A percentile compares a stretch with the other conserved stretches of the same genome.
Evolutionary conservation across 768 basidiomycete genomes (phyloP).

Genomic region (Mrakia gelida): DNA sequence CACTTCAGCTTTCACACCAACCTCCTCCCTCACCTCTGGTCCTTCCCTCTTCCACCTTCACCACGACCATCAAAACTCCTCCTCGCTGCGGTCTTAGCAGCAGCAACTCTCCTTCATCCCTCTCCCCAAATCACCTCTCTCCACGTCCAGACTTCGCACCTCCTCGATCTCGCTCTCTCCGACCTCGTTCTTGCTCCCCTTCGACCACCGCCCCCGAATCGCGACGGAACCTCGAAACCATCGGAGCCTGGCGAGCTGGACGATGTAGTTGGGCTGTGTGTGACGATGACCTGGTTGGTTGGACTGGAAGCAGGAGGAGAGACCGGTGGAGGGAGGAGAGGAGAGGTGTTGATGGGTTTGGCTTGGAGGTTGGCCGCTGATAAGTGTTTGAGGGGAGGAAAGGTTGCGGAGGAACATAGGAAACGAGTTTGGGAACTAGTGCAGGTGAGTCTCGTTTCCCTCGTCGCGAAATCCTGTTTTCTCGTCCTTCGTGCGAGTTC

Average conservation of each 20-base stretch:
- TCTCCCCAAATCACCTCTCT: not conserved
- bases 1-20: not conserved
- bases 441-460: not conserved
- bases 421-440: conserved; percentile 3
- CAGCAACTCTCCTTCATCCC: not conserved
- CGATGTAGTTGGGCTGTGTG: not conserved
- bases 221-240: not conserved
- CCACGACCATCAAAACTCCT: not conserved
- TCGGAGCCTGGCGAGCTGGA: not conserved
- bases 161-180: conserved; percentile 2
- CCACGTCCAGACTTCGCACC: not conserved
- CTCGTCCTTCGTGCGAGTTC: not conserved
- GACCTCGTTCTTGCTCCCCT: conserved; percentile 5
- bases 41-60: not conserved
- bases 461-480: not conserved
- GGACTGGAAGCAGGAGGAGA: not conserved
- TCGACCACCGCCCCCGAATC: not conserved
- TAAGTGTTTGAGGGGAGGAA: not conserved
- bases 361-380: not conserved
- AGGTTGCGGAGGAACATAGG: not conserved
- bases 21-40: not conserved
- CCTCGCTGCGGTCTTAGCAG: not conserved
- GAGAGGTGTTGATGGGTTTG: not conserved
- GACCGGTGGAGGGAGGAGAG: not conserved
- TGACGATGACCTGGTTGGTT: not conserved